These are phyloP conservation scores for Barnettozyma sucrosica DNA, from an alignment of 805 yeast genomes.

Conservation along the genomic window DNA sequence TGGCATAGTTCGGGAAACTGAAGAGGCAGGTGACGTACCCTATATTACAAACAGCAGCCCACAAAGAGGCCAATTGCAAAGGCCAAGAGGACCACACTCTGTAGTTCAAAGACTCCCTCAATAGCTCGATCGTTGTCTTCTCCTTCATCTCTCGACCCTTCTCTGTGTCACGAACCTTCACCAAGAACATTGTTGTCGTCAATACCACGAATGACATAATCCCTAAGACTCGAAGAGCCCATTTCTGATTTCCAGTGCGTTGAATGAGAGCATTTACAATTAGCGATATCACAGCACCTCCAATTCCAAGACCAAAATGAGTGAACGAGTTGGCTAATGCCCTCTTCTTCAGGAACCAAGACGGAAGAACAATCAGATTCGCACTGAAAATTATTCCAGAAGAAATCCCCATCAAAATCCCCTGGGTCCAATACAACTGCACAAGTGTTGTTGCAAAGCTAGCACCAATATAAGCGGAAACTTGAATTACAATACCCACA, in stretches of 20 bases:
- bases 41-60: conserved; percentile 33
- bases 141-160: conserved; percentile 16
- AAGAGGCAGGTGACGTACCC: conserved; percentile 41
- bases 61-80: conserved; percentile 30
- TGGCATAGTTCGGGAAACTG: conserved; percentile 42
- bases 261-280: conserved; percentile 37
- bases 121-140: conserved; percentile 13
- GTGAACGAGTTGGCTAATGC: conserved; percentile 47
- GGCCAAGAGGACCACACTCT: conserved; percentile 28
- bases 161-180: conserved; percentile 39
- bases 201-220: conserved; percentile 35
- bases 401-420: conserved; percentile 44
- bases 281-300: conserved; percentile 42
- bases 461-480: conserved; percentile 45
- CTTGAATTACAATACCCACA: conserved; percentile 38
- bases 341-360: conserved; percentile 47
- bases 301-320: conserved; percentile 46
- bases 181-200: conserved; percentile 34
- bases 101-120: conserved; percentile 32
- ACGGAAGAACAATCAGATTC: conserved; percentile 42
- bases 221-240: conserved; percentile 43
- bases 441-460: conserved; percentile 44
- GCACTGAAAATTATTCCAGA: conserved; percentile 48
- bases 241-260: conserved; percentile 36
- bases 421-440: conserved; percentile 49